These are phyloP conservation scores for Tanacetum coccineum DNA, from an alignment of 129 eudicot genomes.

Conservation along the genomic window DNA sequence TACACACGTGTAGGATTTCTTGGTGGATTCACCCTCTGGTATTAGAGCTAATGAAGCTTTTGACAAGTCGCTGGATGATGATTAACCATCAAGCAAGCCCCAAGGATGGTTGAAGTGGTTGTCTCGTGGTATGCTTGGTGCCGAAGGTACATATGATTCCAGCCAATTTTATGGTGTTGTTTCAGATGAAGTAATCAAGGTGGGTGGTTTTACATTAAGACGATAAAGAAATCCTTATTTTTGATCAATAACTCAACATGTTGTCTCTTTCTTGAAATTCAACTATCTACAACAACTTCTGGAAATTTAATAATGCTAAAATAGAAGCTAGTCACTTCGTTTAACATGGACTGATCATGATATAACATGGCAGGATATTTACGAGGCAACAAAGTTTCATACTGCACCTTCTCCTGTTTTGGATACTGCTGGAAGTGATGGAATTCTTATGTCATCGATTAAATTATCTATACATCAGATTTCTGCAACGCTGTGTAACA, in stretches of 20 bases:
- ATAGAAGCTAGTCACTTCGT: neutral
- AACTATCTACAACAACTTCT: neutral
- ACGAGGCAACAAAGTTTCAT: constrained; percentile 93
- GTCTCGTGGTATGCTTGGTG: constrained; percentile 99
- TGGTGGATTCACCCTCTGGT: constrained; percentile 41
- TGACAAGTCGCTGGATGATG: constrained; percentile 57
- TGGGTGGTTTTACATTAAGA: constrained; percentile 12
- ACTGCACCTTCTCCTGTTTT: constrained; percentile 47
- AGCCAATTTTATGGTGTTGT: constrained; percentile 91
- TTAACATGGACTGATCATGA: constrained; percentile 12
- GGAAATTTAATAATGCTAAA: neutral
- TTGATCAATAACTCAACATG: constrained; percentile 7
- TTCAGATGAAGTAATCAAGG: constrained; percentile 95
- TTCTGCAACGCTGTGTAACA: constrained; percentile 56
- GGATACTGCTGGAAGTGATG: constrained; percentile 53
- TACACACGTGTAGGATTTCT: constrained; percentile 48
- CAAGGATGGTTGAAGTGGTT: constrained; percentile 99
- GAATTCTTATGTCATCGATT: constrained; percentile 49
- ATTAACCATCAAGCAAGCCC: constrained; percentile 51
- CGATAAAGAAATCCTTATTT: neutral
- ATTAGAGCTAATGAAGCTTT: constrained; percentile 38
- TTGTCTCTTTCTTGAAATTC: neutral
- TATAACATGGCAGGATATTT: constrained; percentile 66
- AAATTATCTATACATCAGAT: constrained; percentile 51
- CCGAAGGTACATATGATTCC: constrained; percentile 96